These are phyloP conservation scores for Rhododendron kiyosumense DNA, from an alignment of 148 eudicot genomes.

Conservation along the genomic window DNA sequence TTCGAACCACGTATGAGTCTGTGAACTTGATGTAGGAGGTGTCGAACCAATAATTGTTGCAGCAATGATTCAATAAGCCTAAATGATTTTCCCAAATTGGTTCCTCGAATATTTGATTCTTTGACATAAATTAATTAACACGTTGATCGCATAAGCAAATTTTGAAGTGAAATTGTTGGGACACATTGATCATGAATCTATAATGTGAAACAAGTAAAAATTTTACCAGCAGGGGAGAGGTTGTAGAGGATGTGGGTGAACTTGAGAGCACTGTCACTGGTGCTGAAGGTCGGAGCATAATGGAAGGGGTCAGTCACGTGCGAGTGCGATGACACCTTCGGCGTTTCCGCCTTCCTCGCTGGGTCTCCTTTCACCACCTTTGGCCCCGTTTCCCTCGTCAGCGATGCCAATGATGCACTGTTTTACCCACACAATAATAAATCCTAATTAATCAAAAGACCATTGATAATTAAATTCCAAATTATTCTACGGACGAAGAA, in stretches of 20 bases:
- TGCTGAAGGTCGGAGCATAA: slow-evolving; percentile 38
- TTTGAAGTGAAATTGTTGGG: not conserved
- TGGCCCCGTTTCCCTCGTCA: slow-evolving; percentile 87
- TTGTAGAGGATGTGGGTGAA: slow-evolving; percentile 95
- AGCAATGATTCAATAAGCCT: not conserved
- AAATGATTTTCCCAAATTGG: not conserved
- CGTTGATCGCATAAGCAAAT: not conserved
- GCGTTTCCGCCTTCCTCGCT: slow-evolving; percentile 29
- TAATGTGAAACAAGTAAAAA: not conserved
- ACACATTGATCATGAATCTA: not conserved
- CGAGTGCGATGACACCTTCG: slow-evolving; percentile 22
- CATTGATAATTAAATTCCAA: not conserved
- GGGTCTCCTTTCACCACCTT: slow-evolving; percentile 96
- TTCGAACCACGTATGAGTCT: not conserved
- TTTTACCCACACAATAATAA: not conserved
- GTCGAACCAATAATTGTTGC: not conserved
- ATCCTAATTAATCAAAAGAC: not conserved
- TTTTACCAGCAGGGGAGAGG: slow-evolving; percentile 85
- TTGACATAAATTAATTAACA: not conserved
- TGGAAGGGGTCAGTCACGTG: slow-evolving; percentile 33
- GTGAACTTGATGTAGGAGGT: not conserved
- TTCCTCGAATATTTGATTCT: not conserved
- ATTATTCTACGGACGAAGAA: not conserved
- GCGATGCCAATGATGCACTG: slow-evolving; percentile 88
- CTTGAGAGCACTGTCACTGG: slow-evolving; percentile 79